These are phyloP conservation scores for Glycine soja DNA, from an alignment of 306 rosid genomes.

Conservation along the genomic window DNA sequence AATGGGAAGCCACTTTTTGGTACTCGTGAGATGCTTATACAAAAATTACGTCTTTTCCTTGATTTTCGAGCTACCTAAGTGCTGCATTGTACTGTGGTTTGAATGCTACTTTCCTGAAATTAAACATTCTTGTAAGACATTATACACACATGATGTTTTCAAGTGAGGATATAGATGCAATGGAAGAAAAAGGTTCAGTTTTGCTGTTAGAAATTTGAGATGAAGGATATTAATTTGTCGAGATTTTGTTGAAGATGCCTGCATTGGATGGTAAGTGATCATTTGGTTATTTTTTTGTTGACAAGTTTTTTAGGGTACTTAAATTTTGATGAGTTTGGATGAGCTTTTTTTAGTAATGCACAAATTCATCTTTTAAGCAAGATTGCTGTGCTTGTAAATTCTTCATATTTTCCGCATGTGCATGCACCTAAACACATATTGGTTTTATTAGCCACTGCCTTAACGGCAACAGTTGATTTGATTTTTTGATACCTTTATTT, in stretches of 20 bases:
- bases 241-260: slow-evolving; percentile 44
- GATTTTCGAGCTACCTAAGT: slow-evolving; percentile 77
- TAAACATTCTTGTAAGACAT: slow-evolving; percentile 47
- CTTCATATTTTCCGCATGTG: neutral
- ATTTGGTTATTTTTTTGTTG: slow-evolving; percentile 7
- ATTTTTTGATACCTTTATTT: too few species aligned
- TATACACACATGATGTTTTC: slow-evolving; percentile 42
- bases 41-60: slow-evolving; percentile 74
- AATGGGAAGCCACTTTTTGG: slow-evolving; percentile 67
- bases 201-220: slow-evolving; percentile 46
- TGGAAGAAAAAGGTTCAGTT: slow-evolving; percentile 51
- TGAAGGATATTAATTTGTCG: slow-evolving; percentile 35
- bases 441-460: neutral
- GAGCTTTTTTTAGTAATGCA: neutral
- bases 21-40: slow-evolving; percentile 67
- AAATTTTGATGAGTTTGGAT: neutral
- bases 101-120: slow-evolving; percentile 22
- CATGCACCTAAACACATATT: neutral
- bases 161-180: slow-evolving; percentile 35
- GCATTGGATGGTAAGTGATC: slow-evolving; percentile 34
- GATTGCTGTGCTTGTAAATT: neutral
- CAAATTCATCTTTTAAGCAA: neutral
- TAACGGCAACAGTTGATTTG: neutral
- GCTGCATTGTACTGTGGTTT: slow-evolving; percentile 33
- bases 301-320: neutral